Conservation (phyloP, 2,329 filamentous ascomycete species). For the Penicillium sp. region DNA sequence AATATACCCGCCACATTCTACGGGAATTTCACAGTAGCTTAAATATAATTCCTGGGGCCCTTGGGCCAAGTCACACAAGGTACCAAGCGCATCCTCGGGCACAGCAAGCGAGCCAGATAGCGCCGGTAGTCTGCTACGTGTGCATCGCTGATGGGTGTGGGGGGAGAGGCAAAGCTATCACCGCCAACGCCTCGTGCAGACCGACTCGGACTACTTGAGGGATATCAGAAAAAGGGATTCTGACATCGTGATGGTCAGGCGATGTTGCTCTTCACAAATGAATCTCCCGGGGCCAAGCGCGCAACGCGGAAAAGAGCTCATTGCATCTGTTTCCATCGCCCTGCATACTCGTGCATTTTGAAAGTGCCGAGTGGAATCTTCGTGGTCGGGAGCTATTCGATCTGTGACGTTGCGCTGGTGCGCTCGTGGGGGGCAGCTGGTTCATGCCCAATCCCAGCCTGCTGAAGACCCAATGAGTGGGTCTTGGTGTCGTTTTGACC, state of each 20-base stretch:
- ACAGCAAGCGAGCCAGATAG: slow-evolving; percentile 25
- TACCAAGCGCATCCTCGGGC: slow-evolving; percentile 8
- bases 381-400: slow-evolving; percentile 3
- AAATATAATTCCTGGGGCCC: slow-evolving; percentile 4
- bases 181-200: slow-evolving; percentile 19
- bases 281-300: not conserved
- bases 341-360: slow-evolving; percentile 1
- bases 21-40: not conserved
- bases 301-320: not conserved
- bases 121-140: slow-evolving; percentile 38
- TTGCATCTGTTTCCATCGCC: slow-evolving; percentile 5
- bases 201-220: slow-evolving; percentile 13
- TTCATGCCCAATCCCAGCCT: slow-evolving; percentile 32
- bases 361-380: not conserved
- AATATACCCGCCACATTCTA: not conserved
- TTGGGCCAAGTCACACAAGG: slow-evolving; percentile 9
- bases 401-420: slow-evolving; percentile 5
- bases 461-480: slow-evolving; percentile 28
- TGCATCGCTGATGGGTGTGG: slow-evolving; percentile 36
- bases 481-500: slow-evolving; percentile 20
- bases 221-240: not conserved
- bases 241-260: not conserved
- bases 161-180: slow-evolving; percentile 8
- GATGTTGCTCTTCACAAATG: not conserved
- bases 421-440: slow-evolving; percentile 10